Base-by-base conservation (phyloP, 1,139 yeast genomes). In the Pichia norvegensis region DNA sequence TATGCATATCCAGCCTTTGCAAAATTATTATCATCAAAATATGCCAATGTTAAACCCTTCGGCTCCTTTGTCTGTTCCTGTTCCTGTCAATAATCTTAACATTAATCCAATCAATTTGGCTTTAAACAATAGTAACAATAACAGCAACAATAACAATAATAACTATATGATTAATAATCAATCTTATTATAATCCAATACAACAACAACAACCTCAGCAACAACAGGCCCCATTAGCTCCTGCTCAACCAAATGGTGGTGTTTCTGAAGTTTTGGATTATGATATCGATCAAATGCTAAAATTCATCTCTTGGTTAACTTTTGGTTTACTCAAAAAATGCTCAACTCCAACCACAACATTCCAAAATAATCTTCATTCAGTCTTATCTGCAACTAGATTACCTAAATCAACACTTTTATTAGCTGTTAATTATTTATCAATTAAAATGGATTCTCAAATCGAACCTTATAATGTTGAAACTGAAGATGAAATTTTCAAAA, bases 371-470 rank as follows among this genome's bases (percentile, higher is more conserved):
- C 69, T 86, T 22, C 72, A 73, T 46, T 78, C 84, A 35, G 92
- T 90, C 6, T 69, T 92, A 48, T 75, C 81, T 52, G 95, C 97
- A n/a, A 92, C 97, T 6, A 75, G 97, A 55, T 71, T 92, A 54
- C 95, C 97, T 29, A 78, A 80, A 54, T 76, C 88, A 8, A 85
- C 97, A 25, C 74, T 92, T 40, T 70, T 87, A 40, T 72, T 88
- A 58, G 81, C 95, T 16, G 70, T 88, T 58, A 88, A 86, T 55
- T 87, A 85, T 60, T 70, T 90, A 49, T 70, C 73, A 48, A 71
- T 67, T 61, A 72, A 69, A 44, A 52, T 62, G 53, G 65, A 60
- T 42, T 46, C 49, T 35, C 62, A 62, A 31, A 59, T 54, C 58
- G 69, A 33, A 49, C 61, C 52, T 7, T 40, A 53, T 23, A 38